Base-by-base conservation (phyloP, 805 yeast genomes). In the Yarrowia keelungensis region DNA sequence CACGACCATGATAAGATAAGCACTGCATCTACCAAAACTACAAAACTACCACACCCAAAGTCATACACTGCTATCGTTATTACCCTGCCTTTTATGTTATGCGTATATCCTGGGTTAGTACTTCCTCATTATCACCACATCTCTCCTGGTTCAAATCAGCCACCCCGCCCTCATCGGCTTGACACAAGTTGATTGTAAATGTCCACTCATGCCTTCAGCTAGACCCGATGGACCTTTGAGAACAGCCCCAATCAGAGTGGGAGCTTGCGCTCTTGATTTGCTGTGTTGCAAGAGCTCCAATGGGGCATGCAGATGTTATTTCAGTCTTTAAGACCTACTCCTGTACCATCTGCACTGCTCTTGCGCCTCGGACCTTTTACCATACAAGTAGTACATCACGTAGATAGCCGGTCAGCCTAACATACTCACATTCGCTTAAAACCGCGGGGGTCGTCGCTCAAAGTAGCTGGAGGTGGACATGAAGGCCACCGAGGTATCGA, bases 401-500 rank as follows among this genome's bases (percentile, higher is more conserved):
- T 59, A 16, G 47, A 41, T 15, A 22, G 16, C 45, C 46, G 38
- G 8, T 10, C 45, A 38, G 32, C 15, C 15, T 15, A 41, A n/a
- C 2, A 35, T 59, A 59, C 65, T 59, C 65, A 59, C 65, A 45
- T 19, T 26, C 46, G 43, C 59, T 45, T 59, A 59, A 42, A 22
- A 59, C 45, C 65, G 65, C 65, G 65, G 67, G 39, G 67, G 71
- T 59, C 72, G 72, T 58, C 80, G 76, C 70, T 78, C 86, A 77
- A 93, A 95, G 79, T 89, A 91, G 19, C 85, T 84, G 1, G 97
- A 90, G 8, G 88, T 82, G 50, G 88, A 86, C 81, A 92, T 84
- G 72, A 86, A 81, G 3, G 90, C 89, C 11, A 89, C 88, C 22
- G 89, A 81, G 68, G 86, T 84, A 75, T 92, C 97, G 72, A 89